Evolutionary conservation across 2,329 filamentous ascomycete genomes (phyloP), one percentile per base, ranked within the genome.

Genomic region (Talaromyces sp.): DNA sequence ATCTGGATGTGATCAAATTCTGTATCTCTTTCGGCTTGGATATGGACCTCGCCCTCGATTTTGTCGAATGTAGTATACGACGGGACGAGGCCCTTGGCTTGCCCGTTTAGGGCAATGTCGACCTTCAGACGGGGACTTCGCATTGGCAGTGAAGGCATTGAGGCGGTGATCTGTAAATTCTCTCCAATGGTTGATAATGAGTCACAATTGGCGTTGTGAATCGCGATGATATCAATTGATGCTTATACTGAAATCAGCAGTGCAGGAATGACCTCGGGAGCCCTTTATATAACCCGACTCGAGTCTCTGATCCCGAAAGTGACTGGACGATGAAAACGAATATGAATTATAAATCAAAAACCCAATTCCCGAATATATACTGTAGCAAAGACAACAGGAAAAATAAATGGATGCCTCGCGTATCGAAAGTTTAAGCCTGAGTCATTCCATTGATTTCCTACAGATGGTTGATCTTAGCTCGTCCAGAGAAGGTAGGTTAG

Each of bases 1-100:
- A 86, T 84, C 31, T 82, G 78, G 37, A 86, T 70, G 8, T 82
- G 77, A 50, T 85, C 82, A 64, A 86, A 85, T 36, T 73, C 72
- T 3, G 76, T 82, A 53, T 84, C 81, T 50, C 74, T 70, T n/a
- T 75, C 70, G 2, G 78, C 73, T 21, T 74, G 77, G 56, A 86
- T 74, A 17, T 70, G 74, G 5, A 81, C 79, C 25, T 73, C 76
- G 11, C 84, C 84, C 57, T 83, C 75, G 56, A 86, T 79, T 51
- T 73, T 76, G 64, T 86, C 84, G 64, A 81, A 74, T 7, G 82
- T 85, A 2, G 82, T 84, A 65, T 80, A 84, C 35, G 78, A 76
- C 19, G 70, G 76, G 40, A 79, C 70, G 37, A 74, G 73, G 8
- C 68, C 65, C 5, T 67, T 62, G n/a, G 61, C 63, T 57, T 75